phyloP scores from a whole-genome alignment of 495 filamentous ascomycete species.

The Opeltia flavorubescens region DNA sequence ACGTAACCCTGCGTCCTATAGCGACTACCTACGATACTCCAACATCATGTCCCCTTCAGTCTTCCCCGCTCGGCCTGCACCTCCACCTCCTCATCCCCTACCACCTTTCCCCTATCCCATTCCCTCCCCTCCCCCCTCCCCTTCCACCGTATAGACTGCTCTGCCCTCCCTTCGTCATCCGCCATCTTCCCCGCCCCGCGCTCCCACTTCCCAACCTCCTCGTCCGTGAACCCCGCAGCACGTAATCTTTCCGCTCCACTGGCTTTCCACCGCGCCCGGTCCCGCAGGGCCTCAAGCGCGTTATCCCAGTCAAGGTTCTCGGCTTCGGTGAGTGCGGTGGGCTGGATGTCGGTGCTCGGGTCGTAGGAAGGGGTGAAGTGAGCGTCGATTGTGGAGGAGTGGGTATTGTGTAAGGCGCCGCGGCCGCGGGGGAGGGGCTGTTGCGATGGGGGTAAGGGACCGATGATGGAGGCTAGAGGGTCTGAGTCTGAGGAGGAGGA shows the following conservation, averaged over 20 bases:
- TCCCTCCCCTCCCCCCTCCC: conserved; percentile 69
- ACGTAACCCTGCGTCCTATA: too few species aligned
- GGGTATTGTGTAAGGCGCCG: conserved; percentile 57
- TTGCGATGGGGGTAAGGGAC: conserved; percentile 51
- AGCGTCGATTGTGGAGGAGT: conserved; percentile 57
- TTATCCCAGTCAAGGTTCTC: conserved; percentile 60
- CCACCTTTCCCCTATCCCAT: conserved; percentile 83
- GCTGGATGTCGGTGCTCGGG: conserved; percentile 53
- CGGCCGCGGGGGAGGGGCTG: conserved; percentile 40
- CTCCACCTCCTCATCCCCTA: conserved; percentile 42
- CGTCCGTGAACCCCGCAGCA: conserved; percentile 65
- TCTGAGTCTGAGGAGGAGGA: conserved; percentile 50
- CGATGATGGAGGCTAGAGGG: conserved; percentile 64
- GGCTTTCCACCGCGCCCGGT: conserved; percentile 67
- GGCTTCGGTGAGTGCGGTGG: conserved; percentile 34
- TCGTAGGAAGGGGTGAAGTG: conserved; percentile 72
- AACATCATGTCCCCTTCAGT: conserved; percentile 1
- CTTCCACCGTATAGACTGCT: conserved; percentile 70
- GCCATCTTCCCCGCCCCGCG: conserved; percentile 56
- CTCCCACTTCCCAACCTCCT: conserved; percentile 67
- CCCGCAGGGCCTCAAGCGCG: conserved; percentile 66
- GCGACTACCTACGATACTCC: too few species aligned
- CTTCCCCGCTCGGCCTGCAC: conserved; percentile 1
- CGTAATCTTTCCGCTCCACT: conserved; percentile 65
- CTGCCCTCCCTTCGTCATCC: too few species aligned